Base-by-base conservation (phyloP, 495 filamentous ascomycete genomes). In the Tuber calosporum region DNA sequence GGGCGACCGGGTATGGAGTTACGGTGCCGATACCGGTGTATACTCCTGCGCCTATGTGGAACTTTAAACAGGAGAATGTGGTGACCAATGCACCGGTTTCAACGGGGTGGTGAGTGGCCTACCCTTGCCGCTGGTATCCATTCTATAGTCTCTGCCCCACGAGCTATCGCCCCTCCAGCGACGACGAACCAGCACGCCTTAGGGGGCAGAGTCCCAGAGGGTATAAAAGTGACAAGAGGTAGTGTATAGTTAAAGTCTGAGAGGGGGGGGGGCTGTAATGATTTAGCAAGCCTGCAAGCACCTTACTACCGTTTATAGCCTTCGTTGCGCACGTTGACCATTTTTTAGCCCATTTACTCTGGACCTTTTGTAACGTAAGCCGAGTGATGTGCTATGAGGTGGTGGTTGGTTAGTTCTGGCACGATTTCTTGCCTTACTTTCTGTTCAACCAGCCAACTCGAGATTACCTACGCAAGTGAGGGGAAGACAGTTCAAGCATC, bases 21-120 rank as follows among this genome's bases (percentile, higher is more conserved):
- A 79, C 76, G 1, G 39, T 70, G 39, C 68, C 75, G 22, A 79
- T 79, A 22, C 77, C 77, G 22, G 73, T 79, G 20, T 79, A 79
- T 53, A 75, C 76, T 6, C 77, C 77, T 6, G 70, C 76, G 3
- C 69, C 69, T 3, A 36, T 72, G 34, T 80, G 73, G 78, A 42
- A 66, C 4, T 34, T 36, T 40, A n/a, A n/a, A 20, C 43, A 22
- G 43, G 43, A 6, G 5, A 11, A 0, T 40, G 11, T 40, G 39
- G 8, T 9, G 39, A 9, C 39, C 5, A 40, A n/a, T n/a, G n/a
- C n/a, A n/a, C n/a, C n/a, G n/a, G n/a, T n/a, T n/a, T n/a, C n/a
- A n/a, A n/a, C n/a, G n/a, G 39, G 39, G 39, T 7, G 39, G 43
- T 1, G 20, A 45, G 19, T 45, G 4, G 43, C 5, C 43, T 22